Conservation (phyloP, 139 green algal genomes). For the Chlorella sp. region DNA sequence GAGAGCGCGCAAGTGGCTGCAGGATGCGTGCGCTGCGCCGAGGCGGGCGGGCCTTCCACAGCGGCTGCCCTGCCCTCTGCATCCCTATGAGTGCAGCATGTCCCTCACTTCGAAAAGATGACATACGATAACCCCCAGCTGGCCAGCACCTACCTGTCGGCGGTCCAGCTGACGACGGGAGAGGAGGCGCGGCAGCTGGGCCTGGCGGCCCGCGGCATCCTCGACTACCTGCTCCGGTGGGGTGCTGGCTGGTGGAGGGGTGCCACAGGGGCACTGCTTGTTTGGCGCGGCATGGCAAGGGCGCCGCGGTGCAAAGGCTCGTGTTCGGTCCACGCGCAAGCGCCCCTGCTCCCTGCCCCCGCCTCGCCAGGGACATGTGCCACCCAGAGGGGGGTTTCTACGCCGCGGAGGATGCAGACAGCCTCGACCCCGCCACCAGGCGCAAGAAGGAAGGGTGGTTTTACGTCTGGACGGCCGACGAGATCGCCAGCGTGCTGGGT, state of each 20-base stretch:
- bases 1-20: too few relatives aligned
- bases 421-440: slow-evolving; percentile 49
- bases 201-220: slow-evolving; percentile 65
- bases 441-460: slow-evolving; percentile 81
- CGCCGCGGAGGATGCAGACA: slow-evolving; percentile 87
- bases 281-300: too few relatives aligned
- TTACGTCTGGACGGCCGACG: slow-evolving; percentile 67
- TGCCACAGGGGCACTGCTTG: too few relatives aligned
- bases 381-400: slow-evolving; percentile 79
- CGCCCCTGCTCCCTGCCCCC: too few relatives aligned
- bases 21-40: too few relatives aligned
- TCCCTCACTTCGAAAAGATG: slow-evolving; percentile 97
- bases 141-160: slow-evolving; percentile 64
- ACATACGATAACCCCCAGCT: slow-evolving; percentile 91
- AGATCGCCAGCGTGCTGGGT: slow-evolving; percentile 66
- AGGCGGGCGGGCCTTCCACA: too few relatives aligned
- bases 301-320: too few relatives aligned
- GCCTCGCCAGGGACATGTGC: slow-evolving; percentile 85
- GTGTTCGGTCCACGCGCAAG: too few relatives aligned
- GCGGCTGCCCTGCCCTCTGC: too few relatives aligned
- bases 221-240: slow-evolving; percentile 89
- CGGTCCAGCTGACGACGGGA: slow-evolving; percentile 72
- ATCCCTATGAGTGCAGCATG: too few relatives aligned
- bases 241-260: too few relatives aligned
- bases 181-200: too few relatives aligned